Percentiles rank a stretch among this genome's conserved stretches.
Conservation (phyloP, 2,329 filamentous ascomycete species). For the Cladosporium oxysporum region DNA sequence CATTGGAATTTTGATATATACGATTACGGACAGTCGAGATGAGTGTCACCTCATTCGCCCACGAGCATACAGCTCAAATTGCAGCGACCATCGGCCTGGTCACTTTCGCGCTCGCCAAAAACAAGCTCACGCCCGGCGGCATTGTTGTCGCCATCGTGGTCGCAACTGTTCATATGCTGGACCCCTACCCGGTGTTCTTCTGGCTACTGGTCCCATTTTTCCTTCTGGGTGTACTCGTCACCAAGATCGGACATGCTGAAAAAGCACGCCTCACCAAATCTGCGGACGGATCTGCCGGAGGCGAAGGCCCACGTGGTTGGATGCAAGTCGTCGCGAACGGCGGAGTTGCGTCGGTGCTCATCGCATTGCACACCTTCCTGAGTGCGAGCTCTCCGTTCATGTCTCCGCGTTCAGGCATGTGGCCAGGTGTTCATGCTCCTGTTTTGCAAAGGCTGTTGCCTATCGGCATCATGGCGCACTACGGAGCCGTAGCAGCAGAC, state of each 20-base stretch:
- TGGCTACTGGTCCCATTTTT: slow-evolving; percentile 82
- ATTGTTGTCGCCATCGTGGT: slow-evolving; percentile 72
- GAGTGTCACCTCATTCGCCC: slow-evolving; percentile 24
- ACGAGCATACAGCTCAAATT: slow-evolving; percentile 32
- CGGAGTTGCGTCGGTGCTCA: slow-evolving; percentile 68
- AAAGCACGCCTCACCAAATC: slow-evolving; percentile 81
- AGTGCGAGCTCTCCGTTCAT: slow-evolving; percentile 38
- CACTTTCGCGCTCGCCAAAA: slow-evolving; percentile 55
- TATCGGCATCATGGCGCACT: slow-evolving; percentile 58
- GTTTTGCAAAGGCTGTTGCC: slow-evolving; percentile 44
- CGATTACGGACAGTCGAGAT: background rate
- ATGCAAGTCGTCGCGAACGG: slow-evolving; percentile 92
- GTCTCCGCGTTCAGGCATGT: slow-evolving; percentile 30
- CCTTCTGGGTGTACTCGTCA: slow-evolving; percentile 77
- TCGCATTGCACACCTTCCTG: slow-evolving; percentile 53
- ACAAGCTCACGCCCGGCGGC: slow-evolving; percentile 70
- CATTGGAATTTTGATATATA: background rate
- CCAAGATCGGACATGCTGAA: slow-evolving; percentile 85
- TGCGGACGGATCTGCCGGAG: slow-evolving; percentile 69
- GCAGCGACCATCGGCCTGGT: slow-evolving; percentile 35
- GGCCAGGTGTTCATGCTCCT: slow-evolving; percentile 44
- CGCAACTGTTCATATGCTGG: slow-evolving; percentile 78
- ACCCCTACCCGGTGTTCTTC: slow-evolving; percentile 94
- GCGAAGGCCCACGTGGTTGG: slow-evolving; percentile 80
- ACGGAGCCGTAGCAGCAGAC: slow-evolving; percentile 87